Evolutionary conservation across 805 yeast species (phyloP), one percentile per base, ranked within the genome.

Genomic region (Kazachstania psychrophila): DNA sequence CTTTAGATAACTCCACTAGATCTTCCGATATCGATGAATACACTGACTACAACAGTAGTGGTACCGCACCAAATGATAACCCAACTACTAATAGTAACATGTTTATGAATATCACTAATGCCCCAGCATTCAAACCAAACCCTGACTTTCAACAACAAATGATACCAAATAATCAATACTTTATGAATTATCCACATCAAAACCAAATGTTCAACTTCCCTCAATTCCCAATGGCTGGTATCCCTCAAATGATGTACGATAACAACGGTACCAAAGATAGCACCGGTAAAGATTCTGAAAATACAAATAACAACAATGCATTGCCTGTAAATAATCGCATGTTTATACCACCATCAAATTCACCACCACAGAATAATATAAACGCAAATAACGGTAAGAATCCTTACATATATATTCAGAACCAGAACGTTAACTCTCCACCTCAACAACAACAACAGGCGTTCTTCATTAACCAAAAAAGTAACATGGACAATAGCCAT

Each of bases 61-160:
- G 41, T 19, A 28, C 41, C 2, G 38, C 36, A 5, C 34, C 38
- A 15, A 34, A 38, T 26, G 37, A 34, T 27, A 25, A 19, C 15
- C 10, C 16, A n/a, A 23, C 33, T 31, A 28, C 8, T 11, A 35
- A 25, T 12, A 28, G 26, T 18, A 34, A 31, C 16, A 28, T 15
- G 22, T 36, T 36, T 13, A 16, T 31, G 57, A 55, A 52, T 31
- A 52, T 46, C 4, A 54, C 56, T 3, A 37, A 40, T 17, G 52
- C 52, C 2, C 58, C 57, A 7, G 44, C 53, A 9, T 56, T 56
- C 24, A 48, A 48, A 36, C 61, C 58, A 20, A 23, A 26, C n/a
- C 32, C 37, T 6, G 14, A 14, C 15, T 20, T 10, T 15, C 15
- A 20, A 5, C 26, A 36, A 34, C 23, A 22, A 20, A 30, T 31